phyloP scores from a whole-genome alignment of 371 early-diverging fungal species.

The Mucor racemosus region DNA sequence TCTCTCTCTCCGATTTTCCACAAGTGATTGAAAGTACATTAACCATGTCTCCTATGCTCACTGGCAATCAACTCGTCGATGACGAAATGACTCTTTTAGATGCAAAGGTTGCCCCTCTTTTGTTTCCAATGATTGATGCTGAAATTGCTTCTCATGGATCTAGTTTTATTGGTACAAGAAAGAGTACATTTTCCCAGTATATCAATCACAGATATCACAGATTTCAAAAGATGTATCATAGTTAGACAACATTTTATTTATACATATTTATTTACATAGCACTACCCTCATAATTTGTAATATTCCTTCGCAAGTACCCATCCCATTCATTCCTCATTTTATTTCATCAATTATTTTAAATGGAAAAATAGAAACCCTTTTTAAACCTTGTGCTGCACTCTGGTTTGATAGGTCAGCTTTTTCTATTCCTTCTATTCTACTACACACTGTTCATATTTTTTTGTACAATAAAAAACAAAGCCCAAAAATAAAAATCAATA shows the following conservation, averaged over 20 bases:
- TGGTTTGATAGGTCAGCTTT: neutral
- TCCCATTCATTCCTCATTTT: slow-evolving; percentile 3
- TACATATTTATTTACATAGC: neutral
- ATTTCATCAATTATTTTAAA: neutral
- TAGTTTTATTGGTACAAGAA: slow-evolving; percentile 47
- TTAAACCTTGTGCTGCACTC: neutral
- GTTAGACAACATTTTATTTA: neutral
- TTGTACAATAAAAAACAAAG: neutral
- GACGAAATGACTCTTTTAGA: slow-evolving; percentile 16
- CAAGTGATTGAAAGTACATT: slow-evolving; percentile 35
- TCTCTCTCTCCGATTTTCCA: slow-evolving; percentile 58
- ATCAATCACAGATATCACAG: slow-evolving; percentile 37
- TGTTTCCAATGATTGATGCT: slow-evolving; percentile 54
- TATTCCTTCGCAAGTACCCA: neutral
- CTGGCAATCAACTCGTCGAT: slow-evolving; percentile 21
- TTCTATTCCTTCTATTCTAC: neutral
- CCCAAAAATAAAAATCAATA: neutral
- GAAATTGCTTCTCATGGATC: slow-evolving; percentile 47
- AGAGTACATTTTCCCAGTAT: slow-evolving; percentile 53
- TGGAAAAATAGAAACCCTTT: slow-evolving; percentile 7
- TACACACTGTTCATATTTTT: neutral
- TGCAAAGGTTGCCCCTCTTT: slow-evolving; percentile 20
- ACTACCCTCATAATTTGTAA: neutral
- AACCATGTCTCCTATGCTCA: slow-evolving; percentile 24
- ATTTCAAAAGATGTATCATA: slow-evolving; percentile 30